Evolutionary conservation across 495 filamentous ascomycete genomes (phyloP).

Genomic region (Hypoxylon rickii): DNA sequence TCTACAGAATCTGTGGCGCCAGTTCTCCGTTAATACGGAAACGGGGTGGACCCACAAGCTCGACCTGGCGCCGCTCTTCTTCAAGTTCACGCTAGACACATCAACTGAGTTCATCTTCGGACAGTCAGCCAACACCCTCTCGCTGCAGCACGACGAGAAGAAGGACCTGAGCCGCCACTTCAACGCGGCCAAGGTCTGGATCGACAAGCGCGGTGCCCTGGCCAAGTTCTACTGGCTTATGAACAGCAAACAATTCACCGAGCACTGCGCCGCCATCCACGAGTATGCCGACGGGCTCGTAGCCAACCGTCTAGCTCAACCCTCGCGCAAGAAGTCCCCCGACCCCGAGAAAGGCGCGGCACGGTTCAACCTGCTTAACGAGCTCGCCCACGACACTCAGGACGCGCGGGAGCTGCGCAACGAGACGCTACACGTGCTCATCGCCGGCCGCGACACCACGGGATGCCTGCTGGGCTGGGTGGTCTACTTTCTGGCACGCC

Average conservation of each 20-base stretch:
- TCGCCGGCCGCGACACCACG: conserved; percentile 62
- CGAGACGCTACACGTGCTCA: conserved; percentile 67
- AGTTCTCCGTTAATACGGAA: conserved; percentile 20
- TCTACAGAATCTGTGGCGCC: conserved; percentile 53
- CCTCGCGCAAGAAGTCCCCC: neutral
- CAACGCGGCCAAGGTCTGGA: conserved; percentile 51
- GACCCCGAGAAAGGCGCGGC: conserved; percentile 13
- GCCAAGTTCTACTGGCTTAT: conserved; percentile 55
- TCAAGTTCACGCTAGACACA: conserved; percentile 68
- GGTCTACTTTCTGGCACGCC: conserved; percentile 55
- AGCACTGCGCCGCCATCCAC: conserved; percentile 53
- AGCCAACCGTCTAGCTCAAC: conserved; percentile 14
- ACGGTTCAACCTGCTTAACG: conserved; percentile 68
- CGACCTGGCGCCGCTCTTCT: conserved; percentile 70
- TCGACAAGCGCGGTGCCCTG: conserved; percentile 50
- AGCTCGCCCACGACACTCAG: conserved; percentile 61
- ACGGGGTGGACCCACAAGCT: conserved; percentile 38
- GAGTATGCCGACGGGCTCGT: conserved; percentile 58
- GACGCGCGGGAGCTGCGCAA: conserved; percentile 63
- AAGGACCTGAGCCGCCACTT: conserved; percentile 48
- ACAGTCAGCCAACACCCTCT: conserved; percentile 48
- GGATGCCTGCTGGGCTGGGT: conserved; percentile 64
- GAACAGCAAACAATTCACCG: conserved; percentile 46
- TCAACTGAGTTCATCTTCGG: conserved; percentile 78
- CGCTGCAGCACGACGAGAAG: conserved; percentile 28